Evolutionary conservation across 73 alveolate species (phyloP).

Genomic region (Tetrahymena elliotti): DNA sequence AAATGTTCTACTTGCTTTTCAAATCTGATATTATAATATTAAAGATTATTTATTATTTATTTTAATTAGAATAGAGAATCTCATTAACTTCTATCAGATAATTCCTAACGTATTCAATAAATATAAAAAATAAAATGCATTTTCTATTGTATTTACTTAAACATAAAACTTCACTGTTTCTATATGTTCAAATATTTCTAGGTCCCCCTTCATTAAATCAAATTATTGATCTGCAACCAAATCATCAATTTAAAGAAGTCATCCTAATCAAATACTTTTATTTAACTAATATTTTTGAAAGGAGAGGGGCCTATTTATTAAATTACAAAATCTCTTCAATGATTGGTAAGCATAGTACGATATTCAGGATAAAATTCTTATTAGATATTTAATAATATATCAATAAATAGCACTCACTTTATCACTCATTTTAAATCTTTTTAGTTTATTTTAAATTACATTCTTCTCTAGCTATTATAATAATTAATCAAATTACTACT

Average conservation of each 20-base stretch:
- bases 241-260: background rate
- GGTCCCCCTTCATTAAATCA: background rate
- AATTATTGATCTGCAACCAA: background rate
- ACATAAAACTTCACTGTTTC: too few species aligned
- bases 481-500: too few species aligned
- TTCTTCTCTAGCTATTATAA: too few species aligned
- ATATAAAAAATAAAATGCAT: too few species aligned
- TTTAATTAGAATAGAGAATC: background rate
- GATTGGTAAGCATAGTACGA: background rate
- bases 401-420: background rate
- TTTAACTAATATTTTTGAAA: too few species aligned
- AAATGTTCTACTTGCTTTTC: background rate
- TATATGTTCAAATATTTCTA: too few species aligned
- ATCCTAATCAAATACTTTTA: too few species aligned
- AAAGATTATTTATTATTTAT: background rate
- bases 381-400: too few species aligned
- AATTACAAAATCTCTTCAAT: background rate
- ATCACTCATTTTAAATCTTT: background rate
- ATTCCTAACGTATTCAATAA: background rate
- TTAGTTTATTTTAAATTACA: too few species aligned
- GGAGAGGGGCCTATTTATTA: background rate
- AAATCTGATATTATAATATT: background rate
- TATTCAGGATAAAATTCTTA: background rate
- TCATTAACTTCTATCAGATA: background rate
- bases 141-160: too few species aligned